Conservation (phyloP, 2,329 filamentous ascomycete genomes). For the Coleophoma cylindrospora region DNA sequence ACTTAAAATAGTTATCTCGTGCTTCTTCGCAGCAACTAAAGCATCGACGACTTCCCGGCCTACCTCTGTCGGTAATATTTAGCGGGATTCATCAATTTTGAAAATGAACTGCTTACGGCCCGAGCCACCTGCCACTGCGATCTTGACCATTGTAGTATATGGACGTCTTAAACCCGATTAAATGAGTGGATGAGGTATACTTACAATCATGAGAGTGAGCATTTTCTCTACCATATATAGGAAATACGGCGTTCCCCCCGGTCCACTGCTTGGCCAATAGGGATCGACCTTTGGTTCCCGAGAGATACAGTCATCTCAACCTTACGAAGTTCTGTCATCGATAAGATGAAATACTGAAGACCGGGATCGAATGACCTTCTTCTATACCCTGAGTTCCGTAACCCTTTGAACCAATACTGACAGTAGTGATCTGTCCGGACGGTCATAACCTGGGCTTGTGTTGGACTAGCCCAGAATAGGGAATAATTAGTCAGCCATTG, state of each 20-base stretch:
- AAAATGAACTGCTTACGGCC: constrained; percentile 27
- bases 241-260: neutral
- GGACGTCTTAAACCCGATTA: neutral
- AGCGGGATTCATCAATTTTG: neutral
- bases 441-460: too few species aligned
- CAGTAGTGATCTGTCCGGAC: too few species aligned
- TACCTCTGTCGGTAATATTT: constrained; percentile 35
- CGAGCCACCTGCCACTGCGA: constrained; percentile 39
- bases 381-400: too few species aligned
- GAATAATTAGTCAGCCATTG: too few species aligned
- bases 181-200: neutral
- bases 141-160: constrained; percentile 35
- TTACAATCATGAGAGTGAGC: neutral
- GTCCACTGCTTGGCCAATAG: constrained; percentile 7
- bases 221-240: neutral
- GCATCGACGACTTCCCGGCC: constrained; percentile 46
- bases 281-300: constrained; percentile 10
- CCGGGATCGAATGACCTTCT: too few species aligned
- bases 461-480: too few species aligned
- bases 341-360: too few species aligned
- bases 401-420: too few species aligned
- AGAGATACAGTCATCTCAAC: constrained; percentile 1
- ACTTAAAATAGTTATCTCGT: constrained; percentile 46
- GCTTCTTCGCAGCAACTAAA: constrained; percentile 40
- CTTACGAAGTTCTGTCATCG: too few species aligned